Conservation (phyloP, 2,329 filamentous ascomycete species). For the Pseudogymnoascus sp. region DNA sequence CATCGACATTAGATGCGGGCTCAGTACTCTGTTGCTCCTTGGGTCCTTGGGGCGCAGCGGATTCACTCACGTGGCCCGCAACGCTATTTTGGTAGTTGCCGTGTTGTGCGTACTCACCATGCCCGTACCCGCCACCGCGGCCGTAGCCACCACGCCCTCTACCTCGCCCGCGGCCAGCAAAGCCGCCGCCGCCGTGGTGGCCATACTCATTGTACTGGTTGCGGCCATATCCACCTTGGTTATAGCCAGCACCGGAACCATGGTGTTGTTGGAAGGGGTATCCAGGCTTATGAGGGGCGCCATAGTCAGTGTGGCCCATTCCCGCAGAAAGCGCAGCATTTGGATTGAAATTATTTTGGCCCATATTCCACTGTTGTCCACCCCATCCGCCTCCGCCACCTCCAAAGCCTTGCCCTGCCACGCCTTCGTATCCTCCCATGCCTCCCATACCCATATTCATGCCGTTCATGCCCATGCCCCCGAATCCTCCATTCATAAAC, state of each 20-base stretch:
- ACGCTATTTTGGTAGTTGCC: neutral
- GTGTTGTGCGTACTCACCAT: slow-evolving; percentile 8
- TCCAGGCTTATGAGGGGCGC: slow-evolving; percentile 64
- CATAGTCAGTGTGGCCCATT: slow-evolving; percentile 75
- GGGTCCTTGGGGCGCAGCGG: slow-evolving; percentile 24
- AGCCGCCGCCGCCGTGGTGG: slow-evolving; percentile 55
- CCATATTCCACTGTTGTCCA: slow-evolving; percentile 72
- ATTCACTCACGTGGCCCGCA: slow-evolving; percentile 22
- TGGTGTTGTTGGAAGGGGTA: slow-evolving; percentile 43
- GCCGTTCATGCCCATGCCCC: slow-evolving; percentile 72
- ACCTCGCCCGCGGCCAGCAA: slow-evolving; percentile 31
- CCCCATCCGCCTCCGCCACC: slow-evolving; percentile 60
- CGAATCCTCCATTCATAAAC: slow-evolving; percentile 73
- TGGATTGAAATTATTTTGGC: slow-evolving; percentile 85
- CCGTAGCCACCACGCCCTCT: slow-evolving; percentile 30
- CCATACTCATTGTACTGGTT: slow-evolving; percentile 70
- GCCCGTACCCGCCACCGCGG: slow-evolving; percentile 18
- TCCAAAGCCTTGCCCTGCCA: slow-evolving; percentile 51
- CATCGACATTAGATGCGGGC: slow-evolving; percentile 26
- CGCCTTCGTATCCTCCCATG: slow-evolving; percentile 58
- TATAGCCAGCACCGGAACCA: slow-evolving; percentile 61
- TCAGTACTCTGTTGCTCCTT: slow-evolving; percentile 22
- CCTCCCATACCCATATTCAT: slow-evolving; percentile 67
- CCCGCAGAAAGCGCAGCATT: slow-evolving; percentile 57
- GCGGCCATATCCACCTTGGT: slow-evolving; percentile 77